phyloP scores from a whole-genome alignment of 2,329 filamentous ascomycete genomes.

The Dryadomyces quercus-mongolicae region DNA sequence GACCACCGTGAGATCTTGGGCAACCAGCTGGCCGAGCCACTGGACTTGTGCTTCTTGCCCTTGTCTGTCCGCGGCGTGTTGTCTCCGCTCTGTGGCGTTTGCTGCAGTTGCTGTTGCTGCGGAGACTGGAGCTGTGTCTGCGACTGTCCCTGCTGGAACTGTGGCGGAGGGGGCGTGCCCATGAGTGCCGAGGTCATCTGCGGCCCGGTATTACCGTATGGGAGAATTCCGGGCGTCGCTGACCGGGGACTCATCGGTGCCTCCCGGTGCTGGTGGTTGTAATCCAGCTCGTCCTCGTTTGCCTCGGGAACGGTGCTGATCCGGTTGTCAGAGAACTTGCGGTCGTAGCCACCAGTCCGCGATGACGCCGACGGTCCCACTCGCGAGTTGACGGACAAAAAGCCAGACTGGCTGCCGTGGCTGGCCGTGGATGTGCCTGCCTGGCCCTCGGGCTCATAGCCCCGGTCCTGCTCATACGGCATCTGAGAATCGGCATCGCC shows the following conservation, averaged over 20 bases:
- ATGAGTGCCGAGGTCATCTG: conserved; percentile 8
- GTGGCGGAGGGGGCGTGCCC: conserved; percentile 36
- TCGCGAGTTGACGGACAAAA: conserved; percentile 49
- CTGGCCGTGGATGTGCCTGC: conserved; percentile 64
- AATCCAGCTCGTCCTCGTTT: conserved; percentile 61
- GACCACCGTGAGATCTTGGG: conserved; percentile 97
- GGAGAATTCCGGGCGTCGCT: conserved; percentile 39
- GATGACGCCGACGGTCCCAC: conserved; percentile 23
- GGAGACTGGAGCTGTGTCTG: not conserved
- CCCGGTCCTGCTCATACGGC: conserved; percentile 56
- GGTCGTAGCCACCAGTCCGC: conserved; percentile 32
- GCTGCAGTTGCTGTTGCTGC: conserved; percentile 1
- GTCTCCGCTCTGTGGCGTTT: conserved; percentile 51
- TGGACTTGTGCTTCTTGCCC: conserved; percentile 80
- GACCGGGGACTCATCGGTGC: conserved; percentile 20
- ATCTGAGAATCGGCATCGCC: conserved; percentile 54
- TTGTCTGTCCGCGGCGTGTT: conserved; percentile 68
- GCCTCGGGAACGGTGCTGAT: conserved; percentile 83
- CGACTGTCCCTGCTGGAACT: not conserved
- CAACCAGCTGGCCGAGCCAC: conserved; percentile 64
- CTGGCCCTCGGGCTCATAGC: conserved; percentile 75
- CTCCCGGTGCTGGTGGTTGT: conserved; percentile 10
- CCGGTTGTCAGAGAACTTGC: conserved; percentile 59
- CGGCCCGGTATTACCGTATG: conserved; percentile 1
- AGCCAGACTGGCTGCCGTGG: conserved; percentile 63